Evolutionary conservation across 2,329 filamentous ascomycete species (phyloP), one percentile per base, ranked within the genome.

Genomic region (Stenocarpella maydis): DNA sequence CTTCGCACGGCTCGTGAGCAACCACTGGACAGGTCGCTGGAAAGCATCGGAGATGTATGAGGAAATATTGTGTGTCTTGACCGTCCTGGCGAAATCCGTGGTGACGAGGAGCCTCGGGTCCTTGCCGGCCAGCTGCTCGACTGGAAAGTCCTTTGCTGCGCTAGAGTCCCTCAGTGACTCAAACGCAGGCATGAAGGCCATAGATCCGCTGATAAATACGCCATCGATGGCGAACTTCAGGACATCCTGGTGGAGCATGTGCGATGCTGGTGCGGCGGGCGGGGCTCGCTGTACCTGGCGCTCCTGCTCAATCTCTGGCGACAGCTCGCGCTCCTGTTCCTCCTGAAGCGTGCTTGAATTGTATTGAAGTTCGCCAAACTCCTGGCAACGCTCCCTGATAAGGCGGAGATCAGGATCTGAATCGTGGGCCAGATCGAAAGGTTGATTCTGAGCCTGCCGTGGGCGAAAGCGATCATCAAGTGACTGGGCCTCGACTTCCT

Each of bases 251-350:
- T 89, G 82, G 0, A 89, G 14, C 0, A 0, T 2, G 54, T 91
- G 86, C 0, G 10, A 1, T 0, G 71, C 74, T 0, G 89, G 81
- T 0, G 73, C 45, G 1, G 81, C 80, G 0, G 76, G 68, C 0
- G 76, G 74, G 0, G 88, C 86, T 1, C 80, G 80, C 72, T 91
- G 80, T 0, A 87, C 72, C 60, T 91, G 79, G 1, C 83, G 79
- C 73, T 93, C 88, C 31, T 85, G 78, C 72, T 93, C 88, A 0
- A 87, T 83, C 71, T 94, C 90, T 0, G 88, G 88, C 0, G 87
- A 82, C 0, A 93, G 79, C 71, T 93, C 91, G 0, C 90, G 83
- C 74, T 93, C 91, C 72, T 93, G 89, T 69, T 93, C 91, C 73
- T 92, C 89, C 3, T 87, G 79, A 0, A 92, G 77, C 0, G 78